Conservation (phyloP, 2,329 filamentous ascomycete genomes). For the Fusarium humuli region DNA sequence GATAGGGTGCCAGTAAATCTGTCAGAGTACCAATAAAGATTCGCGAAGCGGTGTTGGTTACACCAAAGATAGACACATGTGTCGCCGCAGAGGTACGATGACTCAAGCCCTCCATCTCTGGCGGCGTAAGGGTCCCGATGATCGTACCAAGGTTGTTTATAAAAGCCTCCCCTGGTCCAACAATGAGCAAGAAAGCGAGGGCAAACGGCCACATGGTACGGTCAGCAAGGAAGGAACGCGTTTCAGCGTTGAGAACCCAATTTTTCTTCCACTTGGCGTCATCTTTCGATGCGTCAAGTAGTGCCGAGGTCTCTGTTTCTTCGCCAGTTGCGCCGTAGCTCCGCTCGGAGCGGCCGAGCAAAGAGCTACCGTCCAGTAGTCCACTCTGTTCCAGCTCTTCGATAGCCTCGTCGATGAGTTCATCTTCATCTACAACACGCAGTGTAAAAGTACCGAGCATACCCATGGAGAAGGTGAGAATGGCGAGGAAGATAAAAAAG, state of each 20-base stretch:
- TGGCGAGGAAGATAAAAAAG: constrained; percentile 87
- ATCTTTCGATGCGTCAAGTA: constrained; percentile 56
- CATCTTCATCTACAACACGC: constrained; percentile 83
- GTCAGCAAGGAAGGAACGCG: constrained; percentile 83
- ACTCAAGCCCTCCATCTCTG: constrained; percentile 57
- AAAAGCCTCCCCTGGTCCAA: constrained; percentile 96
- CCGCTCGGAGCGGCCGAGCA: constrained; percentile 69
- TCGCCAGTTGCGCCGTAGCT: constrained; percentile 72
- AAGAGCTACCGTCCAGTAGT: constrained; percentile 78
- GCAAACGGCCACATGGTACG: constrained; percentile 97
- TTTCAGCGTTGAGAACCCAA: constrained; percentile 92
- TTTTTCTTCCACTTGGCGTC: constrained; percentile 79
- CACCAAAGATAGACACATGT: constrained; percentile 91
- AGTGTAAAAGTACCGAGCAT: constrained; percentile 79
- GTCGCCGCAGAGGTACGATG: constrained; percentile 76
- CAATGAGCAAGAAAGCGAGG: constrained; percentile 89
- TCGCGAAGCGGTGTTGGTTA: constrained; percentile 90
- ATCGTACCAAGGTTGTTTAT: constrained; percentile 98
- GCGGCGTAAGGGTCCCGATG: constrained; percentile 83
- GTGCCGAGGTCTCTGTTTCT: constrained; percentile 59
- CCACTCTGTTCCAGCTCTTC: constrained; percentile 93
- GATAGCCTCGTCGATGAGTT: constrained; percentile 89
- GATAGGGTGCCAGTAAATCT: constrained; percentile 82
- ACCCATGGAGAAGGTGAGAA: constrained; percentile 77
- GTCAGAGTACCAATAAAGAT: constrained; percentile 90